These are phyloP conservation scores for Amauroascus verrucosus DNA, from an alignment of 2,329 filamentous ascomycete species.

Conservation along the genomic window DNA sequence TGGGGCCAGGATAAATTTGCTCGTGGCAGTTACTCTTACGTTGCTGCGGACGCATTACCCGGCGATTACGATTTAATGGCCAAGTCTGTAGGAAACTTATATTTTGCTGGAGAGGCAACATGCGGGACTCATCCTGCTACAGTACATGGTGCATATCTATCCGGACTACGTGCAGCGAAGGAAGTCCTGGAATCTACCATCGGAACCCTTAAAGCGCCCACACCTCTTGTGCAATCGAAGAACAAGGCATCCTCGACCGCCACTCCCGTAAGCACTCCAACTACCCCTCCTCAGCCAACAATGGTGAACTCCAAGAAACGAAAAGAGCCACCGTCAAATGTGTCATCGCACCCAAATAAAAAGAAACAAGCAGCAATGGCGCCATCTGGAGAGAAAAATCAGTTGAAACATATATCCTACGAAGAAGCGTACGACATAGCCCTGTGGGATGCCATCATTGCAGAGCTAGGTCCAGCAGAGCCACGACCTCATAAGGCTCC, in stretches of 20 bases:
- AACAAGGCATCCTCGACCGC: slow-evolving; percentile 29
- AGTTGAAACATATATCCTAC: slow-evolving; percentile 21
- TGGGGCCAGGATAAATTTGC: slow-evolving; percentile 89
- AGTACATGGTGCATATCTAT: slow-evolving; percentile 91
- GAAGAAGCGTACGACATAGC: slow-evolving; percentile 47
- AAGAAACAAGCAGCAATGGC: background rate
- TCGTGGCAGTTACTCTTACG: slow-evolving; percentile 90
- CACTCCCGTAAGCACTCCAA: slow-evolving; percentile 21
- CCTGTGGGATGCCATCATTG: slow-evolving; percentile 47
- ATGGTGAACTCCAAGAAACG: slow-evolving; percentile 22
- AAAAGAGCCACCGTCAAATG: slow-evolving; percentile 14
- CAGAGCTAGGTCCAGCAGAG: slow-evolving; percentile 63
- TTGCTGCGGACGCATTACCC: slow-evolving; percentile 67
- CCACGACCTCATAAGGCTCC: slow-evolving; percentile 61
- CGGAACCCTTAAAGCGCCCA: slow-evolving; percentile 67
- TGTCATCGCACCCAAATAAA: background rate
- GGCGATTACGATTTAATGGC: slow-evolving; percentile 94
- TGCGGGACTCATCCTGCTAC: slow-evolving; percentile 93
- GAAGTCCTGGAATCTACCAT: slow-evolving; percentile 73
- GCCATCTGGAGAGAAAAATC: background rate
- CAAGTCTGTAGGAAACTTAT: slow-evolving; percentile 68
- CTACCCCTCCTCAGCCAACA: slow-evolving; percentile 19
- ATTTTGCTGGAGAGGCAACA: slow-evolving; percentile 94
- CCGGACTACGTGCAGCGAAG: slow-evolving; percentile 77
- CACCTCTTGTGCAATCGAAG: slow-evolving; percentile 61